Percentiles rank a stretch among this genome's conserved stretches.
These are phyloP conservation scores for Cronartium ribicola DNA, from an alignment of 1,284 basidiomycete genomes.

Conservation along the genomic window DNA sequence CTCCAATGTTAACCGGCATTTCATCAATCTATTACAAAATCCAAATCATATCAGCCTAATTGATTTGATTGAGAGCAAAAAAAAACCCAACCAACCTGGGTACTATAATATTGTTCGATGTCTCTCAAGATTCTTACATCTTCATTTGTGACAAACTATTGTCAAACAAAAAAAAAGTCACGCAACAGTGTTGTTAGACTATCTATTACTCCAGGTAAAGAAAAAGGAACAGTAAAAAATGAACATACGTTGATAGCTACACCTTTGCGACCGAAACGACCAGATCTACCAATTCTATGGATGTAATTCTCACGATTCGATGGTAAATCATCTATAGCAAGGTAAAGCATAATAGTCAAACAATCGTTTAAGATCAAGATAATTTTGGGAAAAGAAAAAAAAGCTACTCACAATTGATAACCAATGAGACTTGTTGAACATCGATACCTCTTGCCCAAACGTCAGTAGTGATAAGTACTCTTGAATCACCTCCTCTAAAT, in stretches of 20 bases:
- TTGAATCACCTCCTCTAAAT: conserved; percentile 47
- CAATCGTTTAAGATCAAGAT: not conserved
- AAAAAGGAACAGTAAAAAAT: not conserved
- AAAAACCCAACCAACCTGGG: conserved; percentile 18
- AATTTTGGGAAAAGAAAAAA: not conserved
- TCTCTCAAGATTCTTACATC: conserved; percentile 80
- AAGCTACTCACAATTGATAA: conserved; percentile 48
- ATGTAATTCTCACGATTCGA: conserved; percentile 99
- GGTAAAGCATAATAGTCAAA: not conserved
- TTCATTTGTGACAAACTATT: conserved; percentile 80
- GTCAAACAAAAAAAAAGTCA: not conserved
- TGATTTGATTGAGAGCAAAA: no score
- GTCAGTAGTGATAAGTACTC: conserved; percentile 49
- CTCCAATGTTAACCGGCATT: conserved; percentile 41
- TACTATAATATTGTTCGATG: conserved; percentile 38
- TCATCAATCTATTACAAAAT: conserved; percentile 31
- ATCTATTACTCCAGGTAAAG: not conserved
- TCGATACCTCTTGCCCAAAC: conserved; percentile 49
- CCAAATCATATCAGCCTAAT: no score
- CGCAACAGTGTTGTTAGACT: not conserved
- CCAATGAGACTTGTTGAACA: conserved; percentile 49
- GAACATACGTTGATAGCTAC: conserved; percentile 50
- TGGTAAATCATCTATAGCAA: conserved; percentile 45
- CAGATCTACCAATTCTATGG: conserved; percentile 91
- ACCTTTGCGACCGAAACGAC: conserved; percentile 90